Evolutionary conservation across 108 stramenopile species (phyloP).

Genomic region (Pseudonitzschia pungens): DNA sequence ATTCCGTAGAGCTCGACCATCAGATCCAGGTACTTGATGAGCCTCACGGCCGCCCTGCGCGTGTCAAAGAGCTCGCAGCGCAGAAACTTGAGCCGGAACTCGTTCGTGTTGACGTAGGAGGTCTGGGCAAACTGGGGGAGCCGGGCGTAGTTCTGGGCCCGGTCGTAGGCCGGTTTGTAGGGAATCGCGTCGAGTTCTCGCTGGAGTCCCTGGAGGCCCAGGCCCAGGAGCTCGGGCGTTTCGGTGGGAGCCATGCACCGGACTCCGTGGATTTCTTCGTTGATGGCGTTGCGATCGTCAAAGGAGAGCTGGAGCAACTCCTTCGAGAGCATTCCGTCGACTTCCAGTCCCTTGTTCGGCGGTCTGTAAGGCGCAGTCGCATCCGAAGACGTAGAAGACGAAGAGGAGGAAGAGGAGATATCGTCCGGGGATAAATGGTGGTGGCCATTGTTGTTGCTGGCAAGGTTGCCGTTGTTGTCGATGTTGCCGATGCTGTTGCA

Average conservation of each 20-base stretch:
- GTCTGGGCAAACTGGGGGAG: neutral
- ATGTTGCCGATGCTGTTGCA: too few species aligned
- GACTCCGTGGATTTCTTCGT: constrained; percentile 9
- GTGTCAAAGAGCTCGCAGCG: constrained; percentile 21
- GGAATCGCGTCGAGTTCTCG: neutral
- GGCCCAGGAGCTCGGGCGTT: neutral
- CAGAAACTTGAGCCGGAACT: constrained; percentile 25
- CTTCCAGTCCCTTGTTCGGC: neutral
- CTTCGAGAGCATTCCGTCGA: constrained; percentile 1
- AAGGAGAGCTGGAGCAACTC: neutral
- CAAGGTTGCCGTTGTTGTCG: too few species aligned
- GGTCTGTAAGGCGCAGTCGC: neutral
- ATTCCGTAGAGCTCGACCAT: constrained; percentile 19
- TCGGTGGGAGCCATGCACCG: neutral
- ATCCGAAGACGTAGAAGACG: too few species aligned
- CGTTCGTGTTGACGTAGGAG: neutral
- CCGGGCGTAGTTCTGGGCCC: neutral
- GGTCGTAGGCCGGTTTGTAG: neutral
- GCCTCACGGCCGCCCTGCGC: constrained; percentile 12
- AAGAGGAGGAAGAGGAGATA: too few species aligned
- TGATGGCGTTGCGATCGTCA: constrained; percentile 1
- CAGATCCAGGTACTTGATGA: constrained; percentile 18
- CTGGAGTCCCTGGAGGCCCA: neutral
- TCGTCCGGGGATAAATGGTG: too few species aligned
- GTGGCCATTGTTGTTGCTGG: neutral